Percentiles rank a stretch among this genome's conserved stretches.
Evolutionary conservation across 371 early-diverging fungal species (phyloP).

Genomic region (Rhizomucor pusillus): DNA sequence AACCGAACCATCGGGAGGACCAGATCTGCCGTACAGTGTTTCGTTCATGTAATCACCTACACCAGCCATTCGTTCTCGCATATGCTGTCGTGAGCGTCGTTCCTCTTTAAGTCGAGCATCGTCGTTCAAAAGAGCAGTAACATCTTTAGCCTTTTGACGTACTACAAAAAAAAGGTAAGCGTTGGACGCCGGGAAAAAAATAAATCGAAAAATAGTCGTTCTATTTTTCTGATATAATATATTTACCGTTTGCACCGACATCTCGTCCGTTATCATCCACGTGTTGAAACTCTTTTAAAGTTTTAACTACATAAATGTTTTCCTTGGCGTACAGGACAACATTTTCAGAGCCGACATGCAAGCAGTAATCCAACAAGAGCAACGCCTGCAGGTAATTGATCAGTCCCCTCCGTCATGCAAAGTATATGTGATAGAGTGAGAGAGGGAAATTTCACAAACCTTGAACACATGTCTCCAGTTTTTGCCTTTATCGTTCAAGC

Average conservation of each 20-base stretch:
- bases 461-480: conserved; percentile 99
- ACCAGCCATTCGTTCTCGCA: conserved; percentile 62
- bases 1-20: neutral
- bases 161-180: conserved; percentile 47
- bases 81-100: conserved; percentile 61
- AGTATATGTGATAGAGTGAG: neutral
- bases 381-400: conserved; percentile 31
- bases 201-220: neutral
- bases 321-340: conserved; percentile 89
- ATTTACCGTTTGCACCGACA: conserved; percentile 79
- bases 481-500: conserved; percentile 95
- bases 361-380: conserved; percentile 70
- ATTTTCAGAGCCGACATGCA: conserved; percentile 83
- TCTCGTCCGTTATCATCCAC: conserved; percentile 91
- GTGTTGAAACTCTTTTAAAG: conserved; percentile 93
- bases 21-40: conserved; percentile 10
- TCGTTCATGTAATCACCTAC: conserved; percentile 39
- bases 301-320: conserved; percentile 91
- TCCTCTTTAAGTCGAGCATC: conserved; percentile 79
- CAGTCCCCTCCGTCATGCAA: neutral
- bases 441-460: conserved; percentile 37
- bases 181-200: neutral
- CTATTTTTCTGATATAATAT: neutral
- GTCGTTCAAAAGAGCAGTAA: conserved; percentile 80
- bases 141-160: conserved; percentile 91